Conservation (phyloP, 805 yeast species). For the Clavispora fructus region DNA sequence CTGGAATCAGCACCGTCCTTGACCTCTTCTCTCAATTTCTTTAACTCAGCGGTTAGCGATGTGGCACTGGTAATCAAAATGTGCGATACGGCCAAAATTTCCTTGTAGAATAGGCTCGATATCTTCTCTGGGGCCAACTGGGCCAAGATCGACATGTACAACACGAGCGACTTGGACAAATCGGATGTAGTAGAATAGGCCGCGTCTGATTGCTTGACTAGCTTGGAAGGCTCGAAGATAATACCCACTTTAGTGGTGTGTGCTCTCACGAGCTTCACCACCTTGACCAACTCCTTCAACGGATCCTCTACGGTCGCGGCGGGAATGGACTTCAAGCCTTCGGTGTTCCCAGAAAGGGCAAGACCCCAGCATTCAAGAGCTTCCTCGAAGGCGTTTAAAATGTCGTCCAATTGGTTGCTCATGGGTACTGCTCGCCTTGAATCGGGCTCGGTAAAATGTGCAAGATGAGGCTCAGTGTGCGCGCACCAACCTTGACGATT, state of each 20-base stretch:
- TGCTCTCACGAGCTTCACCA: slow-evolving; percentile 58
- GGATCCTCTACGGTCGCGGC: slow-evolving; percentile 36
- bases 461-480: not conserved
- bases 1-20: slow-evolving; percentile 6
- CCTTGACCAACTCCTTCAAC: slow-evolving; percentile 52
- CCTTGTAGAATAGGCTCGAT: slow-evolving; percentile 35
- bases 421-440: not conserved
- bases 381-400: slow-evolving; percentile 11
- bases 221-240: slow-evolving; percentile 57
- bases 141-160: slow-evolving; percentile 39
- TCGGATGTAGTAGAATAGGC: slow-evolving; percentile 47
- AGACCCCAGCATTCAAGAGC: slow-evolving; percentile 15
- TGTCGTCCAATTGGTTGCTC: slow-evolving; percentile 1
- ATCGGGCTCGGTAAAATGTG: not conserved
- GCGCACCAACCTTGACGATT: not conserved
- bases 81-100: slow-evolving; percentile 22
- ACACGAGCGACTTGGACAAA: slow-evolving; percentile 38
- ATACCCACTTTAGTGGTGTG: slow-evolving; percentile 75
- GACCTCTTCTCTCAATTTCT: slow-evolving; percentile 12
- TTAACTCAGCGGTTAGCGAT: slow-evolving; percentile 24
- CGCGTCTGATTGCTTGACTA: slow-evolving; percentile 34
- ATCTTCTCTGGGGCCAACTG: slow-evolving; percentile 24
- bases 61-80: slow-evolving; percentile 15
- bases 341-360: slow-evolving; percentile 5
- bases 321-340: slow-evolving; percentile 6